Evolutionary conservation across 306 rosid genomes (phyloP).

Genomic region (Acacia acuminata): DNA sequence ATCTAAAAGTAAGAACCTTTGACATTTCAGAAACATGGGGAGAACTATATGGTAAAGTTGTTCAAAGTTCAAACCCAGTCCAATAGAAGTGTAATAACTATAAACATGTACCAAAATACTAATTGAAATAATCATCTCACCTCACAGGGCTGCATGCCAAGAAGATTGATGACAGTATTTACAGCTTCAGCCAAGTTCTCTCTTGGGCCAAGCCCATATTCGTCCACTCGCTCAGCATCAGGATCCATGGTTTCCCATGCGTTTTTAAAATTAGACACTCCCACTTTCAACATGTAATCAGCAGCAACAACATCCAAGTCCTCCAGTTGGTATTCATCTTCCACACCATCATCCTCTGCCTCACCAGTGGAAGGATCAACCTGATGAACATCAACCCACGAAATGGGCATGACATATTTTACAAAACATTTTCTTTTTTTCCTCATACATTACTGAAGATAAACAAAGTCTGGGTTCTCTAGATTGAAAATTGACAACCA

Average conservation of each 20-base stretch:
- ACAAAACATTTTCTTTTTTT: background rate
- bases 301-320: conserved; percentile 96
- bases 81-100: background rate
- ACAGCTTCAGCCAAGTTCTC: conserved; percentile 92
- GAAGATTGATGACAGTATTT: conserved; percentile 76
- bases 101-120: conserved; percentile 12
- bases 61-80: conserved; percentile 25
- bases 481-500: background rate
- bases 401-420: conserved; percentile 13
- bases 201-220: conserved; percentile 93
- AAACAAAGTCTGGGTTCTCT: background rate
- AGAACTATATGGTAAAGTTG: background rate
- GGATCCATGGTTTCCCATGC: conserved; percentile 91
- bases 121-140: conserved; percentile 44
- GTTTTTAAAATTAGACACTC: conserved; percentile 85
- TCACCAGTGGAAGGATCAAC: conserved; percentile 90
- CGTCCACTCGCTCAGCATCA: conserved; percentile 81
- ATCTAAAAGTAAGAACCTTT: conserved; percentile 1
- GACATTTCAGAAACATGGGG: background rate
- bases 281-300: conserved; percentile 88
- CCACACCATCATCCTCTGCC: conserved; percentile 95
- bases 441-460: background rate
- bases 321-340: conserved; percentile 98
- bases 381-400: conserved; percentile 44
- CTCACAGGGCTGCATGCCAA: conserved; percentile 99